These are phyloP conservation scores for Ambrosia hybrid DNA, from an alignment of 140 eudicot species.

Conservation along the genomic window DNA sequence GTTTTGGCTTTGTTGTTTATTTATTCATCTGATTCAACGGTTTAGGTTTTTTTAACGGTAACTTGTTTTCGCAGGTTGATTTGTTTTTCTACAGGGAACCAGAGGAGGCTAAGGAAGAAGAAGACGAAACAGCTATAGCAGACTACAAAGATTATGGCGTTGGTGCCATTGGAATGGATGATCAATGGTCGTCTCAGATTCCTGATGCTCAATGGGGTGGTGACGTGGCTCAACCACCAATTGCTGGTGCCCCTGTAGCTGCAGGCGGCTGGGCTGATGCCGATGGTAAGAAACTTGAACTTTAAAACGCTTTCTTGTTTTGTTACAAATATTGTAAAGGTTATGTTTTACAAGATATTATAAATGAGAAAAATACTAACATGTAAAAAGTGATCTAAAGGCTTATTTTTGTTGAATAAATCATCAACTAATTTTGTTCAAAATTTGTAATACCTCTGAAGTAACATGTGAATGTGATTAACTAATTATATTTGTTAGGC, in stretches of 20 bases:
- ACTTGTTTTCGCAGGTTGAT: conserved; percentile 59
- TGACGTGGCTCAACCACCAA: conserved; percentile 28
- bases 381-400: too few species aligned
- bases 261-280: conserved; percentile 51
- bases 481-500: not conserved
- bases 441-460: too few species aligned
- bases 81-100: conserved; percentile 81
- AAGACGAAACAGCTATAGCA: conserved; percentile 48
- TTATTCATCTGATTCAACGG: not conserved
- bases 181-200: conserved; percentile 52
- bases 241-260: conserved; percentile 34
- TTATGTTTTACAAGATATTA: too few species aligned
- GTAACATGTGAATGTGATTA: too few species aligned
- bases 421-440: too few species aligned
- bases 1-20: not conserved
- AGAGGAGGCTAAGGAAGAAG: conserved; percentile 60
- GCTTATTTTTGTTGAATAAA: too few species aligned
- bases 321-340: too few species aligned
- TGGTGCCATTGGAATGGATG: conserved; percentile 43
- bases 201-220: conserved; percentile 50
- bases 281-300: conserved; percentile 34
- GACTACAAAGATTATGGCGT: conserved; percentile 45
- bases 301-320: not conserved
- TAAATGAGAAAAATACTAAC: too few species aligned
- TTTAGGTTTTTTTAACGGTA: not conserved